A percentile compares a stretch with the other conserved stretches of the same genome.
Evolutionary conservation across 306 rosid genomes (phyloP).

Genomic region (Ormosia semicastrata): DNA sequence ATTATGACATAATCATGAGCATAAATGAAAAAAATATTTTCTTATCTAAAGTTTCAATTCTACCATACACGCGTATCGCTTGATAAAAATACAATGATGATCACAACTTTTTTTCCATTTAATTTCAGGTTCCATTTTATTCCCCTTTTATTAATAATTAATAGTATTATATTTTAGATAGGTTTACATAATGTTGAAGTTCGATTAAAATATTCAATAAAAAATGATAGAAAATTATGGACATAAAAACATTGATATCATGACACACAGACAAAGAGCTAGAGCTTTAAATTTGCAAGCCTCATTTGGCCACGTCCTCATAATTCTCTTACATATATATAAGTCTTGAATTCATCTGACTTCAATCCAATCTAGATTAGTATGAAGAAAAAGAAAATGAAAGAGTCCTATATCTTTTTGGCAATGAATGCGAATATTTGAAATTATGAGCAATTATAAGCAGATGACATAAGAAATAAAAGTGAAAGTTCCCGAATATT

Average conservation of each 20-base stretch:
- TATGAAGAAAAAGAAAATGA: background rate
- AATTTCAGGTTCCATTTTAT: background rate
- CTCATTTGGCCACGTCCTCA: background rate
- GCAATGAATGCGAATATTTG: slow-evolving; percentile 37
- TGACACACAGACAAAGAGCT: background rate
- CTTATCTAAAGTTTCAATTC: background rate
- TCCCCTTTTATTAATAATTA: background rate
- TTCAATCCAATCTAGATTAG: background rate
- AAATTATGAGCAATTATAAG: slow-evolving; percentile 24
- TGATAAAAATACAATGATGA: slow-evolving; percentile 9
- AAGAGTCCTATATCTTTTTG: background rate
- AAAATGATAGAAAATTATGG: too few species aligned
- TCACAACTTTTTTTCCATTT: background rate
- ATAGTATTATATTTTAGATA: background rate
- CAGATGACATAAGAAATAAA: slow-evolving; percentile 22
- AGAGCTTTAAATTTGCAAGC: background rate
- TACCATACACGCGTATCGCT: slow-evolving; percentile 20
- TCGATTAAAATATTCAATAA: too few species aligned
- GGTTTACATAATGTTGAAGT: background rate
- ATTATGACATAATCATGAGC: slow-evolving; percentile 9
- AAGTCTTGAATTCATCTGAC: background rate
- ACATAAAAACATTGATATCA: background rate
- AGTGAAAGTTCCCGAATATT: slow-evolving; percentile 17
- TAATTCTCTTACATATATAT: background rate
- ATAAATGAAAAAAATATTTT: slow-evolving; percentile 6